Base-by-base conservation (phyloP, 2,329 filamentous ascomycete species). In the Colletotrichum limetticola region DNA sequence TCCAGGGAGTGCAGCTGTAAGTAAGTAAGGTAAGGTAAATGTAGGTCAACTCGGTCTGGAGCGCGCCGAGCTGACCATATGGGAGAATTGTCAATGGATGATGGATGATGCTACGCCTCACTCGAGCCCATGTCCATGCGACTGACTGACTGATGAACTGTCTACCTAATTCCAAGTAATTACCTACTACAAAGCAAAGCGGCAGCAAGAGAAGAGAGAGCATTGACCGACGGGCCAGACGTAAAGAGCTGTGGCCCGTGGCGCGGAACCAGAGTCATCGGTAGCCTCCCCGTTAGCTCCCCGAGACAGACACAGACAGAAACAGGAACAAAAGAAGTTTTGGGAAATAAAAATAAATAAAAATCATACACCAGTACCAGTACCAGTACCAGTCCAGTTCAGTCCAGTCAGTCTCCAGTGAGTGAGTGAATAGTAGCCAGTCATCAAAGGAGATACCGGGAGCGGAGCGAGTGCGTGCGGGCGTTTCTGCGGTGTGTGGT, bases 211-310 rank as follows among this genome's bases (percentile, higher is more conserved):
- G 32, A 35, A 49, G 42, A 49, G 35, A 61, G 35, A 61, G 63
- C 35, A 61, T 19, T 63, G 52, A 24, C 52, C 46, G n/a, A 42
- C 37, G 28, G 37, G 37, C 28, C 52, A 62, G 65, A 62, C 46
- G 26, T 35, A 62, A 55, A 57, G 62, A 52, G 35, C 32, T 68
- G 35, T 68, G 58, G 42, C 37, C 53, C 52, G 65, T 64, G 65
- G 69, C 65, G 58, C 26, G 35, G 35, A 53, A 42, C 42, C 24
- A 69, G 3, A 22, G 26, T 56, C 22, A 56, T 64, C 49, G 35
- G 57, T 64, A 62, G 65, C n/a, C 32, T 59, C 57, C 64, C 26
- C 53, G 46, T 19, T 5, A 16, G 22, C 14, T 11, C 19, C 32
- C 22, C 6, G 19, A 30, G 26, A 14, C 11, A 46, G 14, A 35